A percentile compares a stretch with the other conserved stretches of the same genome.
Conservation (phyloP, 306 rosid genomes). For the Clitoria ternatea region DNA sequence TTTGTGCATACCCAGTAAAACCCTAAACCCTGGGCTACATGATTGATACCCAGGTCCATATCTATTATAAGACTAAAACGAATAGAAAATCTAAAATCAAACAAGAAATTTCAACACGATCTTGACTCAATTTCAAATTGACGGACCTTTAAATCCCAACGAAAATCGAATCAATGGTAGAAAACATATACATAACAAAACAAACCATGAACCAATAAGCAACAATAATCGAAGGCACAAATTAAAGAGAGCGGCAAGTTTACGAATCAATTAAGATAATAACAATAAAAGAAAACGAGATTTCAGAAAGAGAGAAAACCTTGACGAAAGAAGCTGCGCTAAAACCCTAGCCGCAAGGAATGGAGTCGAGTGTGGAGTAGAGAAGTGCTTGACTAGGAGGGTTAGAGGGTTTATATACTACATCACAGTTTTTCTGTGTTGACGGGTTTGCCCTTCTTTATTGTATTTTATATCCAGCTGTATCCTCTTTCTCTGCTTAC, state of each 20-base stretch:
- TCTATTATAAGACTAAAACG: neutral
- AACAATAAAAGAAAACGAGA: neutral
- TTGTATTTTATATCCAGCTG: neutral
- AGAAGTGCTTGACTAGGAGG: neutral
- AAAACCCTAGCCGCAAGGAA: slow-evolving; percentile 20
- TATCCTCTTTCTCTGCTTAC: neutral
- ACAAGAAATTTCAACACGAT: neutral
- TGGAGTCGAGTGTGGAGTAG: neutral
- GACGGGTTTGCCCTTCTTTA: neutral
- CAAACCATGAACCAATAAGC: neutral
- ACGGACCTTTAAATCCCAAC: neutral
- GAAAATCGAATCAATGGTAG: neutral
- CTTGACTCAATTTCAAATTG: neutral
- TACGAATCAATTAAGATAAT: neutral
- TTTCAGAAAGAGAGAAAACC: neutral
- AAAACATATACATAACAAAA: too few species aligned
- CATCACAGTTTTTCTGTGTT: neutral
- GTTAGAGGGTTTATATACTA: neutral
- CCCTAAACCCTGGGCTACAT: neutral
- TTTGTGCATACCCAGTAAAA: neutral
- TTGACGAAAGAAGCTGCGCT: neutral
- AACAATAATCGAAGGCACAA: too few species aligned
- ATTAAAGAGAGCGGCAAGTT: neutral
- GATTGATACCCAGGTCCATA: neutral
- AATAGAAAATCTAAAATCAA: neutral